Evolutionary conservation across 176 grass and related monocot species (phyloP), one percentile per base, ranked within the genome.

Genomic region (Oryza meyeriana): DNA sequence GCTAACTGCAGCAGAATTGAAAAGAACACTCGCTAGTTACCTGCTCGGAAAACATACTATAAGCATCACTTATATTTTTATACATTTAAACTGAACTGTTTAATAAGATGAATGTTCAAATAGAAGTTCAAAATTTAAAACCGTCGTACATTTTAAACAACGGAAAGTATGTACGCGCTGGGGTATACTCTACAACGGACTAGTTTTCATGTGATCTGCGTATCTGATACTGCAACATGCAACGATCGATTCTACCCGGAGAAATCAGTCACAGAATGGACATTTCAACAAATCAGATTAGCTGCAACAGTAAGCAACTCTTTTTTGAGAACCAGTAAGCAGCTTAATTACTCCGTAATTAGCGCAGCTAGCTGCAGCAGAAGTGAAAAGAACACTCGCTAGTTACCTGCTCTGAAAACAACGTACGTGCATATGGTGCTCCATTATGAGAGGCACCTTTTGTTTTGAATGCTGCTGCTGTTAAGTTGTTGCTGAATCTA

Each of bases 381-480:
- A 30, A 12, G 48, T 14, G 35, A 41, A 62, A 62, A 58, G 34
- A 20, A 28, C 57, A 33, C 74, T 38, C 13, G 42, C n/a, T 27
- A 52, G 47, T 25, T 14, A 38, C 2, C 6, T 59, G 55, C n/a
- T 59, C 55, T 59, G 55, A 59, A 25, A 59, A 59, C n/a, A 59
- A 59, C 9, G 55, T 59, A 25, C 22, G 20, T 55, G 13, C 58
- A 77, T 72, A 40, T 22, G 75, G 40, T 77, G 75, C 75, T 42
- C 25, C 75, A 30, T 42, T 8, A 42, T 30, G 33, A 59, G n/a
- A 17, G 31, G n/a, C 20, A 26, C 17, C 32, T 38, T 40, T 20
- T 16, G 32, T 64, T 64, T 76, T 78, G 36, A 78, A 64, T 78
- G 75, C 75, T 77, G 75, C 75, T 27, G 76, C 40, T 48, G 62